Conservation (phyloP, 2,329 filamentous ascomycete species). For the Aspergillus pseudoviridinutans region DNA sequence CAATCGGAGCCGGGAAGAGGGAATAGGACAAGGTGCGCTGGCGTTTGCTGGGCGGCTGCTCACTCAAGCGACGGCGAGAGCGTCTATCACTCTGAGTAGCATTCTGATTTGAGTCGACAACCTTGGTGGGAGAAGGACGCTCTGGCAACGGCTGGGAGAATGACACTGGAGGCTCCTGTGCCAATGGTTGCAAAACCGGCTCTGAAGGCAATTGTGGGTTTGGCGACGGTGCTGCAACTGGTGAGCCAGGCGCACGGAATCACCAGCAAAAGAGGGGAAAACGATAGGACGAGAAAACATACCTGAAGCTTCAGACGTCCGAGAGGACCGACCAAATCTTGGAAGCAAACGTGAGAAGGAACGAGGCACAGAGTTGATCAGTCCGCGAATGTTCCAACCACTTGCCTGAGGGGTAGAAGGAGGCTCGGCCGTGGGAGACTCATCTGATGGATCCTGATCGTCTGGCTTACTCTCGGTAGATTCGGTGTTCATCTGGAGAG, state of each 20-base stretch:
- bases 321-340: constrained; percentile 14
- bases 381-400: constrained; percentile 27
- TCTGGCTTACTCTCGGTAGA: constrained; percentile 4
- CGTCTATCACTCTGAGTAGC: constrained; percentile 5
- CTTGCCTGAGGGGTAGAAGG: constrained; percentile 22
- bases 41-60: constrained; percentile 14
- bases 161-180: neutral
- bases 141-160: constrained; percentile 2
- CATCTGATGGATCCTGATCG: constrained; percentile 1
- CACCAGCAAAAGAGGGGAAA: neutral
- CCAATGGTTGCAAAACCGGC: neutral
- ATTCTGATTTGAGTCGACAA: neutral
- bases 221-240: neutral
- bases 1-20: constrained; percentile 23
- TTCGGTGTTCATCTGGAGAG: constrained; percentile 7
- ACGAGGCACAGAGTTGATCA: constrained; percentile 29
- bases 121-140: constrained; percentile 10
- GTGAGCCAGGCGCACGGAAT: neutral
- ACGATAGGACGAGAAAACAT: constrained; percentile 1
- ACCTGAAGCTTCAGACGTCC: constrained; percentile 12
- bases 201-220: neutral
- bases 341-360: constrained; percentile 25
- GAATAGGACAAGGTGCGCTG: constrained; percentile 21
- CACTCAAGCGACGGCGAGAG: constrained; percentile 12
- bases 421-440: constrained; percentile 6